Conservation (phyloP, 164 flowering plant genomes). For the Euptelea pleiosperma region DNA sequence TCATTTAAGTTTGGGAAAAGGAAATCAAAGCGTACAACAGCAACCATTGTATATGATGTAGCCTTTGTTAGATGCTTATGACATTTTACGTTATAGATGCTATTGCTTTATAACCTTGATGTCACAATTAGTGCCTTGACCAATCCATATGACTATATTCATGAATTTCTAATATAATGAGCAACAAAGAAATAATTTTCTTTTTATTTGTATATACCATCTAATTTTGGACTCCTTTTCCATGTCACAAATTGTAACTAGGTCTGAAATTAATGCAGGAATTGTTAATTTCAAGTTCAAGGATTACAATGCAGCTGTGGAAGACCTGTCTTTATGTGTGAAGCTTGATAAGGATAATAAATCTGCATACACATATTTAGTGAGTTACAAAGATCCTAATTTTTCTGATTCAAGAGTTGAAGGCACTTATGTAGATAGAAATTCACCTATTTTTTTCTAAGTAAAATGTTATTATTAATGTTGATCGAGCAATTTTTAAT, state of each 20-base stretch:
- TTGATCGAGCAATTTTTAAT: not conserved
- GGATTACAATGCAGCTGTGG: constrained; percentile 75
- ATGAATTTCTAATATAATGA: not conserved
- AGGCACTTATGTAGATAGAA: not conserved
- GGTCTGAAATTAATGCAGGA: constrained; percentile 48
- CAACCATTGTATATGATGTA: no score
- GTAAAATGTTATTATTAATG: not conserved
- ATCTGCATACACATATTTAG: constrained; percentile 87
- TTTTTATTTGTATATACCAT: not conserved
- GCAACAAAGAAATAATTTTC: not conserved
- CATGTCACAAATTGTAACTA: constrained; percentile 4
- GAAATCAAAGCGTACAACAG: no score
- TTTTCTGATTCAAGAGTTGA: constrained; percentile 10
- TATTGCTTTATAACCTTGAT: not conserved
- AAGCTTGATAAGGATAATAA: constrained; percentile 66
- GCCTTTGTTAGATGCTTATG: no score
- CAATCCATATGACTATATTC: not conserved
- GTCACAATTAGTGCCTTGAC: not conserved
- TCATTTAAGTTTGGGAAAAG: no score
- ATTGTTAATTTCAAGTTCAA: constrained; percentile 87
- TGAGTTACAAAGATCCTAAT: constrained; percentile 30
- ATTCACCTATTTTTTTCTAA: not conserved
- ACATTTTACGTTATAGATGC: no score
- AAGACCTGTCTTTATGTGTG: constrained; percentile 80
- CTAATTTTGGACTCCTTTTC: not conserved